These are phyloP conservation scores for Xylaria sp. DNA, from an alignment of 2,329 filamentous ascomycete genomes.

Conservation along the genomic window DNA sequence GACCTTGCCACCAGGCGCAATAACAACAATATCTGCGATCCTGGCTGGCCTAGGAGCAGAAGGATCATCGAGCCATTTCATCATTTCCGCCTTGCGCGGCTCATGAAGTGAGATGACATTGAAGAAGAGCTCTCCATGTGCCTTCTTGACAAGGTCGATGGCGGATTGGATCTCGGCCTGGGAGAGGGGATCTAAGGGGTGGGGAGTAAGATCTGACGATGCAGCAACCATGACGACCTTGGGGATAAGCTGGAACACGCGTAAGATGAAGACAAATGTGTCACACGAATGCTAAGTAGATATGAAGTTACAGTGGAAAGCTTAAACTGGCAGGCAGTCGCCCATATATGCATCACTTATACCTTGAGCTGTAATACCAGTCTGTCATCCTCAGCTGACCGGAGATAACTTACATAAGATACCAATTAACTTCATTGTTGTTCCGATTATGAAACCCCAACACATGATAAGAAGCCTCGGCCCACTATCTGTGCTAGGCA, in stretches of 20 bases:
- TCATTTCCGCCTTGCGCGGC: slow-evolving; percentile 86
- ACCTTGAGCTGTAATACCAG: neutral
- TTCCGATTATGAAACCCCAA: slow-evolving; percentile 41
- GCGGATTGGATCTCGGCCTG: slow-evolving; percentile 77
- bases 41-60: slow-evolving; percentile 72
- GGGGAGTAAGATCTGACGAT: slow-evolving; percentile 48
- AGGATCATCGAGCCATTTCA: slow-evolving; percentile 78
- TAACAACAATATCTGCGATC: slow-evolving; percentile 84
- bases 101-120: slow-evolving; percentile 88
- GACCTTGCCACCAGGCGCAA: slow-evolving; percentile 80
- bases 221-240: slow-evolving; percentile 41
- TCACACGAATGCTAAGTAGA: neutral
- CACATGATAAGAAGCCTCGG: slow-evolving; percentile 42
- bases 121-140: slow-evolving; percentile 79
- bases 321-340: neutral
- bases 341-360: slow-evolving; percentile 5
- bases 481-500: slow-evolving; percentile 17
- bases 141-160: slow-evolving; percentile 74
- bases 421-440: slow-evolving; percentile 38
- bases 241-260: neutral
- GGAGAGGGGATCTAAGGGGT: slow-evolving; percentile 83
- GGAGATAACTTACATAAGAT: slow-evolving; percentile 28
- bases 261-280: neutral
- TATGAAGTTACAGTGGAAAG: neutral
- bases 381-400: slow-evolving; percentile 25